Percentiles rank a stretch among this genome's conserved stretches.
These are phyloP conservation scores for Reticulascus tulasneorum DNA, from an alignment of 2,329 filamentous ascomycete genomes.

Conservation along the genomic window DNA sequence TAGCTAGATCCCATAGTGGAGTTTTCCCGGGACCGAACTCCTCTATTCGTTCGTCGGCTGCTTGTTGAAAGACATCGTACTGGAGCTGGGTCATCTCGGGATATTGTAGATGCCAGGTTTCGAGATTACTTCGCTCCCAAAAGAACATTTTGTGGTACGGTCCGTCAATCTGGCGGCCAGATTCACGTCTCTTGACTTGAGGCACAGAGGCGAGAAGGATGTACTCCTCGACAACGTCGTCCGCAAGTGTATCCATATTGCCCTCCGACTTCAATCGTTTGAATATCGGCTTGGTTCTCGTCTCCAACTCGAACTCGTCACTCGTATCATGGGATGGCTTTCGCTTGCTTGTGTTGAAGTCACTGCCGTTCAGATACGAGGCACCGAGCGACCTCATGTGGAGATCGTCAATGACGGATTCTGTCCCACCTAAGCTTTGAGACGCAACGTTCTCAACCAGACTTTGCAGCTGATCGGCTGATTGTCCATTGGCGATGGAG, in stretches of 20 bases:
- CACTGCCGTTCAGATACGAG: slow-evolving; percentile 15
- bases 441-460: slow-evolving; percentile 49
- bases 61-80: slow-evolving; percentile 50
- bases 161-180: slow-evolving; percentile 54
- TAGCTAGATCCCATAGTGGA: slow-evolving; percentile 51
- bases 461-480: slow-evolving; percentile 47
- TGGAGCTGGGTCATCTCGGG: slow-evolving; percentile 61
- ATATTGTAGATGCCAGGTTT: slow-evolving; percentile 58
- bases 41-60: slow-evolving; percentile 46
- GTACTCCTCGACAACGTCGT: slow-evolving; percentile 38
- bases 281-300: slow-evolving; percentile 40
- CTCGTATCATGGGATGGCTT: slow-evolving; percentile 49
- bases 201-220: slow-evolving; percentile 46
- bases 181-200: slow-evolving; percentile 43
- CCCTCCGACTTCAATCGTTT: slow-evolving; percentile 53
- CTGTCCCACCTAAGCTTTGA: slow-evolving; percentile 51
- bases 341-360: slow-evolving; percentile 51
- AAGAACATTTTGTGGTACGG: slow-evolving; percentile 53
- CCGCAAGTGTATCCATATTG: slow-evolving; percentile 30
- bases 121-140: slow-evolving; percentile 51
- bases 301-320: slow-evolving; percentile 42
- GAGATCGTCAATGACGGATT: slow-evolving; percentile 34
- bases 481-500: slow-evolving; percentile 30
- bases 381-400: slow-evolving; percentile 15
- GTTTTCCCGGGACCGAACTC: slow-evolving; percentile 49